Conservation (phyloP, 2,329 filamentous ascomycete genomes). For the Falciphora oryzae region DNA sequence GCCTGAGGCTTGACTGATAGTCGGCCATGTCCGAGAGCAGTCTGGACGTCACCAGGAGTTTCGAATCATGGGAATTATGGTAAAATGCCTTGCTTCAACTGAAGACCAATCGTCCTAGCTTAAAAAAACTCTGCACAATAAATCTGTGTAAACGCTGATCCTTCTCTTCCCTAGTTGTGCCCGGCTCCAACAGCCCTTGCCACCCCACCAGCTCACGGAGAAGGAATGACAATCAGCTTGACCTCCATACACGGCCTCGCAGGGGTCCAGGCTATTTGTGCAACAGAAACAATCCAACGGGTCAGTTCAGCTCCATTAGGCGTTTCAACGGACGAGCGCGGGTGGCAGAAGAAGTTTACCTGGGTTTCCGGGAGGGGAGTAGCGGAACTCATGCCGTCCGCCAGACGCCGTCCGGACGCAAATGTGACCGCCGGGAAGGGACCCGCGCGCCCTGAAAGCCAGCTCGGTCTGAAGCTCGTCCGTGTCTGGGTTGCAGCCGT, state of each 20-base stretch:
- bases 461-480: constrained; percentile 33
- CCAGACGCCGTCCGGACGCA: constrained; percentile 33
- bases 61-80: no score
- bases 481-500: constrained; percentile 36
- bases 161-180: neutral
- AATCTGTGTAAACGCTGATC: neutral
- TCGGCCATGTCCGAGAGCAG: no score
- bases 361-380: constrained; percentile 30
- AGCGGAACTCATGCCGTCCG: constrained; percentile 35
- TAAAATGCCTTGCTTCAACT: neutral
- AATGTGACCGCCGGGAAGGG: constrained; percentile 29
- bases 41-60: no score
- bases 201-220: neutral
- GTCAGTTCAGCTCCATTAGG: neutral
- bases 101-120: neutral
- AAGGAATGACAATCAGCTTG: neutral
- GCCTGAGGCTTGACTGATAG: no score
- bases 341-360: constrained; percentile 20
- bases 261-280: constrained; percentile 1
- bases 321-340: neutral
- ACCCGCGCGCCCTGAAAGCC: constrained; percentile 25
- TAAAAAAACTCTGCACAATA: neutral
- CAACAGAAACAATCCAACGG: neutral
- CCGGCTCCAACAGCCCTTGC: neutral
- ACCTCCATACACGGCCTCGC: constrained; percentile 3